phyloP scores from a whole-genome alignment of 2,329 filamentous ascomycete species.

The Aureobasidium sp. region DNA sequence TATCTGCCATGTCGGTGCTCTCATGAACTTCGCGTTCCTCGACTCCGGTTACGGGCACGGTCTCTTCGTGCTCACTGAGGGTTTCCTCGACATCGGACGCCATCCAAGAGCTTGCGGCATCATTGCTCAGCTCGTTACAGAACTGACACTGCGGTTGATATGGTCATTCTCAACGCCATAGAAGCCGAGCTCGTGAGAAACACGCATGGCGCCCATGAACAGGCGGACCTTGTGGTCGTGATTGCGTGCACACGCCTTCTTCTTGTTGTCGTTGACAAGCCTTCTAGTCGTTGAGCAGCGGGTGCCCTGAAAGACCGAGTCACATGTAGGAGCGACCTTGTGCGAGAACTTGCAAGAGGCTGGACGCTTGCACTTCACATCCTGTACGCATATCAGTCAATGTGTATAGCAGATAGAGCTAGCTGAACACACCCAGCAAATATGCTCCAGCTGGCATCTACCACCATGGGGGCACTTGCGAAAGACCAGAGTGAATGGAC shows the following conservation, averaged over 20 bases:
- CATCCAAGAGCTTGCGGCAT: not conserved
- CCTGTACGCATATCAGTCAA: not conserved
- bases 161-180: not conserved
- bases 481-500: not conserved
- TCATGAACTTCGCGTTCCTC: not conserved
- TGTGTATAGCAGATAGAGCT: not conserved
- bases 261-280: not conserved
- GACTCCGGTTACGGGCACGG: not conserved
- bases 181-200: slow-evolving; percentile 1
- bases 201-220: slow-evolving; percentile 2
- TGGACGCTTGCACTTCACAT: not conserved
- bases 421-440: not conserved
- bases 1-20: too few species aligned
- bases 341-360: not conserved
- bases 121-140: not conserved
- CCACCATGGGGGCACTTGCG: not conserved
- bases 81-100: not conserved
- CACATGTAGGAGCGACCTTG: not conserved
- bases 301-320: not conserved
- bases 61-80: not conserved
- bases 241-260: not conserved
- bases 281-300: not conserved
- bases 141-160: not conserved
- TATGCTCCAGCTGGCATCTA: not conserved
- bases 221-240: slow-evolving; percentile 5